Evolutionary conservation across 345 rosid genomes (phyloP).

Genomic region (Sisymbrium irio): DNA sequence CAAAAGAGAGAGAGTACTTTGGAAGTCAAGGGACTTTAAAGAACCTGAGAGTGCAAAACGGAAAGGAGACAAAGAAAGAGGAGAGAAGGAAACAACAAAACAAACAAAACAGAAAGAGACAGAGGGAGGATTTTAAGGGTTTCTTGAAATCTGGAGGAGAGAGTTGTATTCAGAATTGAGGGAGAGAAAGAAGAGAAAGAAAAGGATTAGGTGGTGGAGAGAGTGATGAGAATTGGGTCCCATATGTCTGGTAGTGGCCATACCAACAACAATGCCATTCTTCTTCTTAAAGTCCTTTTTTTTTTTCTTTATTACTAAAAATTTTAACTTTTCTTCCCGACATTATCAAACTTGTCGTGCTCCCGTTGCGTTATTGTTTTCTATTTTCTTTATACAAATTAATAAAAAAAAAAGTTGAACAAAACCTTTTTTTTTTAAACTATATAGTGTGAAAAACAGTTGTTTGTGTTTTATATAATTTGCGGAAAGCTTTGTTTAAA

Average conservation of each 20-base stretch:
- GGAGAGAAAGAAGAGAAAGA: slow-evolving; percentile 16
- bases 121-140: slow-evolving; percentile 35
- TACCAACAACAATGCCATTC: slow-evolving; percentile 43
- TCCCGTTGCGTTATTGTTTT: slow-evolving; percentile 23
- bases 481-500: slow-evolving; percentile 23
- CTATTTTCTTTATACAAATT: neutral
- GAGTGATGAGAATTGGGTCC: slow-evolving; percentile 73
- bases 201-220: slow-evolving; percentile 52
- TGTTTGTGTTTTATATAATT: slow-evolving; percentile 14
- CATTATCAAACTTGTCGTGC: slow-evolving; percentile 41
- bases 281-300: neutral
- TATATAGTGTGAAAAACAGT: neutral
- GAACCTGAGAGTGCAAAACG: slow-evolving; percentile 20
- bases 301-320: neutral
- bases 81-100: slow-evolving; percentile 23
- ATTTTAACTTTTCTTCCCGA: slow-evolving; percentile 25
- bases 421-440: neutral
- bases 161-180: slow-evolving; percentile 13
- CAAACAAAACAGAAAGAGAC: slow-evolving; percentile 33
- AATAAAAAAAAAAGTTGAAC: neutral
- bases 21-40: neutral
- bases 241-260: slow-evolving; percentile 78
- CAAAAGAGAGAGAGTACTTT: slow-evolving; percentile 10
- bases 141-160: slow-evolving; percentile 31
- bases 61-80: slow-evolving; percentile 23